Evolutionary conservation across 192 early-diverging fungal species (phyloP).

Genomic region (Gamsiella multidivaricata): DNA sequence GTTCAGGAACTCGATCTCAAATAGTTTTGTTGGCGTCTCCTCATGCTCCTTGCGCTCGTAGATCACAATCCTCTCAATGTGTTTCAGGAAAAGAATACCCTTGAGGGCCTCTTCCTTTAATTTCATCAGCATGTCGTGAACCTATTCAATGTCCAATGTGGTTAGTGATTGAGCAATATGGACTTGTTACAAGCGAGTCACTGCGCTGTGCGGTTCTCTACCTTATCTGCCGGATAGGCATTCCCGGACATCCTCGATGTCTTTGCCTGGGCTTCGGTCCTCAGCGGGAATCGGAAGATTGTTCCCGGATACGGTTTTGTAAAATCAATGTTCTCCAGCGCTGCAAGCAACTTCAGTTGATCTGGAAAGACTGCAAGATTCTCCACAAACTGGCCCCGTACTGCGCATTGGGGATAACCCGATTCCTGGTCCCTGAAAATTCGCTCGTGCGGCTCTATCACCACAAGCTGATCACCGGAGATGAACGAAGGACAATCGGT

Average conservation of each 20-base stretch:
- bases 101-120: slow-evolving; percentile 36
- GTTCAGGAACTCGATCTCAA: slow-evolving; percentile 38
- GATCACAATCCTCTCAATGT: slow-evolving; percentile 43
- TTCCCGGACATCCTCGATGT: slow-evolving; percentile 32
- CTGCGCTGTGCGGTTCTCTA: no score
- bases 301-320: slow-evolving; percentile 40
- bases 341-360: slow-evolving; percentile 40
- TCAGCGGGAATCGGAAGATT: slow-evolving; percentile 54
- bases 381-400: slow-evolving; percentile 17
- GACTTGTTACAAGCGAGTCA: background rate
- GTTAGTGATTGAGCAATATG: background rate
- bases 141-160: background rate
- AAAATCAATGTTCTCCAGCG: slow-evolving; percentile 41
- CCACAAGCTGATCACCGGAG: slow-evolving; percentile 33
- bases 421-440: slow-evolving; percentile 1
- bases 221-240: slow-evolving; percentile 25
- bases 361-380: slow-evolving; percentile 13
- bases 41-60: slow-evolving; percentile 29
- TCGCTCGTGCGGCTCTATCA: slow-evolving; percentile 53
- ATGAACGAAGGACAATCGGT: slow-evolving; percentile 54
- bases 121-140: slow-evolving; percentile 23
- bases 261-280: slow-evolving; percentile 40
- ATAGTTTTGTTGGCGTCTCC: slow-evolving; percentile 6
- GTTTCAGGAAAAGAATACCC: slow-evolving; percentile 47
- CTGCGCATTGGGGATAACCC: slow-evolving; percentile 7